Percentiles rank a stretch among this genome's conserved stretches.
phyloP scores from a whole-genome alignment of 805 yeast species.

The Myxozyma neotropica region DNA sequence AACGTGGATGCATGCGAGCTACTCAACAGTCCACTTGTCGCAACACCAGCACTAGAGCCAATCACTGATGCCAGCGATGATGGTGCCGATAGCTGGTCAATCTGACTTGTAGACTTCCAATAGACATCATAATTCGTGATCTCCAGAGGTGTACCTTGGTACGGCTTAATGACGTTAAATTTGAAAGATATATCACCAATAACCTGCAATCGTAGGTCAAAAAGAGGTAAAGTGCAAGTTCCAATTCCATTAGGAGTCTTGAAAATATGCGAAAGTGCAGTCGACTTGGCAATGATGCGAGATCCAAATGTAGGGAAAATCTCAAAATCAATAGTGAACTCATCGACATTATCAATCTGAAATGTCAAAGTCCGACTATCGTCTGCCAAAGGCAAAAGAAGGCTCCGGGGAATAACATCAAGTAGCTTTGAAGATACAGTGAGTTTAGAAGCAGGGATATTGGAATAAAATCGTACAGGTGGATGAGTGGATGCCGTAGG shows the following conservation, averaged over 20 bases:
- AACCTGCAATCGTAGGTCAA: slow-evolving; percentile 76
- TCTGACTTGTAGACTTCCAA: slow-evolving; percentile 86
- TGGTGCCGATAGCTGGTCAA: slow-evolving; percentile 37
- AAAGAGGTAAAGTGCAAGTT: slow-evolving; percentile 61
- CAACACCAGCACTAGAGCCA: not conserved
- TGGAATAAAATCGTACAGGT: slow-evolving; percentile 52
- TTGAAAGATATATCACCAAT: slow-evolving; percentile 79
- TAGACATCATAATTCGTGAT: slow-evolving; percentile 92
- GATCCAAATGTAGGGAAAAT: slow-evolving; percentile 95
- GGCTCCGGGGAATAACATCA: slow-evolving; percentile 85
- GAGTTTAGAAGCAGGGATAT: slow-evolving; percentile 57
- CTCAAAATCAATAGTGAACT: slow-evolving; percentile 52
- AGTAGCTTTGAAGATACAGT: slow-evolving; percentile 70
- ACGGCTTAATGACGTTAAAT: slow-evolving; percentile 87
- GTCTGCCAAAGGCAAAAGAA: slow-evolving; percentile 75
- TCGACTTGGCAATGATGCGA: slow-evolving; percentile 82
- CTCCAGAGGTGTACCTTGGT: slow-evolving; percentile 77
- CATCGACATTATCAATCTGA: slow-evolving; percentile 31
- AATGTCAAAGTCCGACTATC: slow-evolving; percentile 71
- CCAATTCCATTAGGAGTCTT: slow-evolving; percentile 43
- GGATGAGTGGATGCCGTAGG: not conserved
- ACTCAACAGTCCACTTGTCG: slow-evolving; percentile 4
- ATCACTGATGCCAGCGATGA: slow-evolving; percentile 24
- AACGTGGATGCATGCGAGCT: slow-evolving; percentile 8
- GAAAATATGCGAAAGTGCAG: slow-evolving; percentile 66